Conservation (phyloP, 768 basidiomycete genomes). For the Omphalotus guepiniiformis region DNA sequence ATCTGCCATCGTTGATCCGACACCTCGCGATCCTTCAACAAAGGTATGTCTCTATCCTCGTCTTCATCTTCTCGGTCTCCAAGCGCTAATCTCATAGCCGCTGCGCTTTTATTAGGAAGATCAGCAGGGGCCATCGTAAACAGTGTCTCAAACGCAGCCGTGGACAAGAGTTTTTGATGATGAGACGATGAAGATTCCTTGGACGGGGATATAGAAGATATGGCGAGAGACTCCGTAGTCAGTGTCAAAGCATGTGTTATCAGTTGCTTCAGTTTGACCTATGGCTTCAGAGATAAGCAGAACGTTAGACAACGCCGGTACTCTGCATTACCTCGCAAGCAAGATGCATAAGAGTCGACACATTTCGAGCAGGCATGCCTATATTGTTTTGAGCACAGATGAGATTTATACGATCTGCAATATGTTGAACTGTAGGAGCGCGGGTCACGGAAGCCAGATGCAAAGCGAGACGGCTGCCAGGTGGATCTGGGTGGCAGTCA, state of each 20-base stretch:
- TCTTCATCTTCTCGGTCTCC: constrained; percentile 46
- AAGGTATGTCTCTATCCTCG: constrained; percentile 43
- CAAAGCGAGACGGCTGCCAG: constrained; percentile 67
- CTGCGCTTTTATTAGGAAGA: constrained; percentile 75
- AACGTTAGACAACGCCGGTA: not conserved
- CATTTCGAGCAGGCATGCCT: constrained; percentile 52
- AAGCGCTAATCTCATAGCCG: constrained; percentile 63
- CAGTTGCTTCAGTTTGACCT: constrained; percentile 83
- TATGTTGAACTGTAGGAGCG: constrained; percentile 70
- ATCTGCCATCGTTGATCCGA: constrained; percentile 75
- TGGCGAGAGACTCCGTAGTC: constrained; percentile 71
- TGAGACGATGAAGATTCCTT: constrained; percentile 34
- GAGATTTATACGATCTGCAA: constrained; percentile 75
- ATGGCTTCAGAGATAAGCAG: not conserved
- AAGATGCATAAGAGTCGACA: constrained; percentile 66
- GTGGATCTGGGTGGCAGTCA: constrained; percentile 41
- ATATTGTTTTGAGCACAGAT: constrained; percentile 78
- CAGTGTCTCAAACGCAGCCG: constrained; percentile 70
- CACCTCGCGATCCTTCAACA: constrained; percentile 61
- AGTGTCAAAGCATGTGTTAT: constrained; percentile 77
- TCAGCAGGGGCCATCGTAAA: constrained; percentile 75
- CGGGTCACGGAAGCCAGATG: constrained; percentile 73
- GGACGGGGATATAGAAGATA: constrained; percentile 70
- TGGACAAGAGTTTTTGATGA: constrained; percentile 48
- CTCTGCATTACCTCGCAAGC: constrained; percentile 62